Conservation (phyloP, 2,329 filamentous ascomycete species). For the Dothiorella sarmentorum region DNA sequence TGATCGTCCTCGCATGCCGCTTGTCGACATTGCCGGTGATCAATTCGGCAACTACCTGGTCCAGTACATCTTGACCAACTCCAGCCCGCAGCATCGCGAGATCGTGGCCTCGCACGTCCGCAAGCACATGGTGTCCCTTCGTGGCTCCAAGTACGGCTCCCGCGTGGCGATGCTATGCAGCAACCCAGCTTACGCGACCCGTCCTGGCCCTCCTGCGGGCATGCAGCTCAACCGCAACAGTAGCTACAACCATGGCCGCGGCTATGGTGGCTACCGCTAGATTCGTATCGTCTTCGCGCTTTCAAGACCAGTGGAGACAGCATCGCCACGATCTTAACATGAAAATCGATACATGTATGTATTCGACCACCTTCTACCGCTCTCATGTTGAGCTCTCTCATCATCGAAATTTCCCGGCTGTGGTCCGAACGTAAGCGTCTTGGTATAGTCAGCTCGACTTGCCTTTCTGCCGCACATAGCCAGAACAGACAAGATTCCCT, state of each 20-base stretch:
- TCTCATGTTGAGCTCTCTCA: conserved; percentile 15
- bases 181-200: conserved; percentile 85
- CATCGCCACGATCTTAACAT: conserved; percentile 10
- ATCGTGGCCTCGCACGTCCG: conserved; percentile 90
- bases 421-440: conserved; percentile 15
- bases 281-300: conserved; percentile 1
- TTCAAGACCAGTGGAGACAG: neutral
- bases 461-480: conserved; percentile 8
- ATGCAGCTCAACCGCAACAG: conserved; percentile 38
- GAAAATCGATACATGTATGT: conserved; percentile 16
- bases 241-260: conserved; percentile 24
- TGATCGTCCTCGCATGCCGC: conserved; percentile 88
- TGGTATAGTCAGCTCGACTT: conserved; percentile 17
- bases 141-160: conserved; percentile 96
- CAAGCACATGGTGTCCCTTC: conserved; percentile 99
- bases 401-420: conserved; percentile 16
- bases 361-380: conserved; percentile 13
- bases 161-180: conserved; percentile 98
- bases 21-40: conserved; percentile 97
- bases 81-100: conserved; percentile 83
- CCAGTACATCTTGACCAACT: conserved; percentile 92
- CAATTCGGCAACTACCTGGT: conserved; percentile 99
- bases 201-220: conserved; percentile 78
- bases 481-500: neutral
- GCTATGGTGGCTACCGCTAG: conserved; percentile 22